A percentile compares a stretch with the other conserved stretches of the same genome.
These are phyloP conservation scores for Mycena haematopus DNA, from an alignment of 768 basidiomycete species.

Conservation along the genomic window DNA sequence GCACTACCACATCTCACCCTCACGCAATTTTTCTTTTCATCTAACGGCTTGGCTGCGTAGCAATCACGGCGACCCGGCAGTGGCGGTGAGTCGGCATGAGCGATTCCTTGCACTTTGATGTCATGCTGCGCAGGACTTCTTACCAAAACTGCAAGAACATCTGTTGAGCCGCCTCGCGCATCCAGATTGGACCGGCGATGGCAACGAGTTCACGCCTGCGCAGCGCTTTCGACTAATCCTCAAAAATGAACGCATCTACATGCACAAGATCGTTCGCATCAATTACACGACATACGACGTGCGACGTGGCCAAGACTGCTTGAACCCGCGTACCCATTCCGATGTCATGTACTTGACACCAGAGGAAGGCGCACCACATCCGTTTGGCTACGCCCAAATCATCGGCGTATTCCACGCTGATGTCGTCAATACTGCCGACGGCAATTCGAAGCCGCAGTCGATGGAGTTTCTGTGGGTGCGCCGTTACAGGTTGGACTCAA, in stretches of 20 bases:
- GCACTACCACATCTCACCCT: too few species aligned
- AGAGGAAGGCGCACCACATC: conserved; percentile 23
- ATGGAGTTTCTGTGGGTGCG: conserved; percentile 10
- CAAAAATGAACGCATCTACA: conserved; percentile 30
- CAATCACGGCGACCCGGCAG: too few species aligned
- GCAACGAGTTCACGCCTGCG: conserved; percentile 9
- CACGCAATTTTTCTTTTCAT: too few species aligned
- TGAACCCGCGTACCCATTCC: conserved; percentile 37
- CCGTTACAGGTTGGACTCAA: background rate
- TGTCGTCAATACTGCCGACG: background rate
- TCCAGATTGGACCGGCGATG: conserved; percentile 21
- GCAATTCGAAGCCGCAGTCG: background rate
- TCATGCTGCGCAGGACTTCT: conserved; percentile 34
- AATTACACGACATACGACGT: conserved; percentile 38
- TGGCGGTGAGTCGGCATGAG: too few species aligned
- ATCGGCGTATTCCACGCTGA: conserved; percentile 1
- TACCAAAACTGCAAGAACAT: conserved; percentile 30
- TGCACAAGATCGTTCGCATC: too few species aligned
- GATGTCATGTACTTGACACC: conserved; percentile 36
- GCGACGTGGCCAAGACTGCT: conserved; percentile 36
- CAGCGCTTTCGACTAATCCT: background rate
- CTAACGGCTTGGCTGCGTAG: too few species aligned
- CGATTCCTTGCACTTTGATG: too few species aligned
- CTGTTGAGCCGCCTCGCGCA: conserved; percentile 10
- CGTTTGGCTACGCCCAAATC: conserved; percentile 33